Percentiles rank a stretch among this genome's conserved stretches.
phyloP scores from a whole-genome alignment of 768 basidiomycete genomes.

The Kwoniella sp. region DNA sequence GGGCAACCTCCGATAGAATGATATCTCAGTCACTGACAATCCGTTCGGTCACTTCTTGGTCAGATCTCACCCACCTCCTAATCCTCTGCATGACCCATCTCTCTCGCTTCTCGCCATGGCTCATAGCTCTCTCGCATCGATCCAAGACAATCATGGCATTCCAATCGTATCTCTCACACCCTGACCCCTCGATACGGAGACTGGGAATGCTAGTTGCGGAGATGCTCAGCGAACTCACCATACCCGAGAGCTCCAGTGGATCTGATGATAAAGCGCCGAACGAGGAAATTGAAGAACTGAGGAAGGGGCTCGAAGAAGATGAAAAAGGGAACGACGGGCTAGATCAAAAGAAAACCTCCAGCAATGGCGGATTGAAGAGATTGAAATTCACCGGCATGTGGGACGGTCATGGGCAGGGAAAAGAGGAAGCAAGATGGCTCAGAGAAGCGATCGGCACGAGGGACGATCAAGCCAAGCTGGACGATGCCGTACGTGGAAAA shows the following conservation, averaged over 20 bases:
- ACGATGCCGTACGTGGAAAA: slow-evolving; percentile 25
- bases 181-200: slow-evolving; percentile 72
- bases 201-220: slow-evolving; percentile 95
- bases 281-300: slow-evolving; percentile 42
- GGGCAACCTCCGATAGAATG: neutral
- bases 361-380: slow-evolving; percentile 58
- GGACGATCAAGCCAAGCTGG: slow-evolving; percentile 27
- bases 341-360: slow-evolving; percentile 6
- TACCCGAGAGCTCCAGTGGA: slow-evolving; percentile 23
- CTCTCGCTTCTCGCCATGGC: slow-evolving; percentile 60
- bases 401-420: slow-evolving; percentile 73
- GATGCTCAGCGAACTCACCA: slow-evolving; percentile 57
- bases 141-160: slow-evolving; percentile 68
- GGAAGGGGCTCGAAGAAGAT: slow-evolving; percentile 41
- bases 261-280: slow-evolving; percentile 8
- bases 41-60: neutral
- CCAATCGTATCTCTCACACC: slow-evolving; percentile 74
- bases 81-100: slow-evolving; percentile 69
- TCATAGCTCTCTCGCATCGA: slow-evolving; percentile 50
- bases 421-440: slow-evolving; percentile 67
- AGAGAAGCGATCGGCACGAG: slow-evolving; percentile 56
- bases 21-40: neutral
- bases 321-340: slow-evolving; percentile 21
- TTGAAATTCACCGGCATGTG: slow-evolving; percentile 73
- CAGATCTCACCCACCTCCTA: slow-evolving; percentile 75